A percentile compares a stretch with the other conserved stretches of the same genome.
Evolutionary conservation across 2,329 filamentous ascomycete genomes (phyloP).

Genomic region (Epichloe elymi): DNA sequence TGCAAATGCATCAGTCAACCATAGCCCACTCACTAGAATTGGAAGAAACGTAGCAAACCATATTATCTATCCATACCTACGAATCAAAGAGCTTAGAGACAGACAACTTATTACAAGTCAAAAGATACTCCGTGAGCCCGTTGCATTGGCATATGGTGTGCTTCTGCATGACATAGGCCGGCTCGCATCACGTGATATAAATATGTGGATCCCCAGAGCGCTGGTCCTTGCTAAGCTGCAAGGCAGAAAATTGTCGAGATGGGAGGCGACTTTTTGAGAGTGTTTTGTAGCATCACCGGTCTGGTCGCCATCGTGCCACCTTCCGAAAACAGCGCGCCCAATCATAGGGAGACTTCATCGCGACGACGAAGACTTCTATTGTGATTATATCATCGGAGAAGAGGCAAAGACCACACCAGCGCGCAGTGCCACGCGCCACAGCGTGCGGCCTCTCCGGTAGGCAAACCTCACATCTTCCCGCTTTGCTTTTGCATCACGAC

Average conservation of each 20-base stretch:
- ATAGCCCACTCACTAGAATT: no score
- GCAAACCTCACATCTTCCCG: conserved; percentile 13
- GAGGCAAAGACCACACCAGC: conserved; percentile 12
- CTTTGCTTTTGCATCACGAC: conserved; percentile 10
- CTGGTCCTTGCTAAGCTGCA: conserved; percentile 11
- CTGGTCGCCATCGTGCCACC: conserved; percentile 17
- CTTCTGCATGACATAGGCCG: not conserved
- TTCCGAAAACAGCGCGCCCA: conserved; percentile 15
- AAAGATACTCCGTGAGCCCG: no score
- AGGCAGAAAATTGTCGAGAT: conserved; percentile 23
- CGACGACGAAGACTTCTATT: not conserved
- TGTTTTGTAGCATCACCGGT: conserved; percentile 13
- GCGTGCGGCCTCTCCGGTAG: conserved; percentile 19
- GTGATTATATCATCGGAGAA: not conserved
- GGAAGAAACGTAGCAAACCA: no score
- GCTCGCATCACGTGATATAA: not conserved
- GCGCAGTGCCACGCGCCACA: conserved; percentile 23
- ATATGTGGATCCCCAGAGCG: conserved; percentile 8
- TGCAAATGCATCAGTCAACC: no score
- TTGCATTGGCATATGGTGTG: no score
- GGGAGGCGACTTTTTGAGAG: conserved; percentile 14
- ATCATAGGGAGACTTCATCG: conserved; percentile 10
- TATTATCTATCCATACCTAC: no score
- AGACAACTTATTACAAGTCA: no score
- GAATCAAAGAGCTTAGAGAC: no score